Evolutionary conservation across 2,329 filamentous ascomycete species (phyloP).

Genomic region (Aspergillus aculeatinus): DNA sequence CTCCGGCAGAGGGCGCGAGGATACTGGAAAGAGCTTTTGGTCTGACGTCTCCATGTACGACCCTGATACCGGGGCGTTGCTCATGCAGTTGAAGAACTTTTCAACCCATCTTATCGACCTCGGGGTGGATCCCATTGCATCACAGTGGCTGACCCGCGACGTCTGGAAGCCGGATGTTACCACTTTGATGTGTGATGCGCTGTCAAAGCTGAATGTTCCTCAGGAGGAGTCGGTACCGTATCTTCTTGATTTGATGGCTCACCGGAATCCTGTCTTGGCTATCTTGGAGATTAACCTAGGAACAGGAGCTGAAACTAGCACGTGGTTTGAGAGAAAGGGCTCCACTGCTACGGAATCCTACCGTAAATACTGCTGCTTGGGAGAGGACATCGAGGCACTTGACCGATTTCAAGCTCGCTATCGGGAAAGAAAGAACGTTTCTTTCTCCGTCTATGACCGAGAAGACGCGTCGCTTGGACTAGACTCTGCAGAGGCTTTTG

Average conservation of each 20-base stretch:
- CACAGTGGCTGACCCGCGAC: constrained; percentile 6
- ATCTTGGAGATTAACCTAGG: constrained; percentile 8
- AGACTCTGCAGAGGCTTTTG: neutral
- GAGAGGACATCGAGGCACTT: neutral
- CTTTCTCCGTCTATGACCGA: neutral
- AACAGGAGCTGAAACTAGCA: neutral
- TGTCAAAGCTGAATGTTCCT: neutral
- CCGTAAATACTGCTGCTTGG: constrained; percentile 6
- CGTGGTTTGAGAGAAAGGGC: constrained; percentile 1
- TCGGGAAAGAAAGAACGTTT: neutral
- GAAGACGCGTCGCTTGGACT: neutral
- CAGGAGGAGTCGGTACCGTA: neutral
- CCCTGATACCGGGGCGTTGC: constrained; percentile 4
- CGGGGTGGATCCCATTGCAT: neutral
- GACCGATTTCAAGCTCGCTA: neutral
- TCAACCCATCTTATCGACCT: constrained; percentile 3
- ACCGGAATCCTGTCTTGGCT: neutral
- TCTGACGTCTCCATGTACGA: constrained; percentile 8
- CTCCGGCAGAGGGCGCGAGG: constrained; percentile 4
- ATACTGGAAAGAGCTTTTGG: constrained; percentile 6
- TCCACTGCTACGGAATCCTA: neutral
- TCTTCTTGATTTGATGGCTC: neutral
- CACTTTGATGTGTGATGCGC: neutral
- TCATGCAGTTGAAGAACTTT: constrained; percentile 6
- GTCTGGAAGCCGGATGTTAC: constrained; percentile 8